Evolutionary conservation across 257 asterid species (phyloP).

Genomic region (Scutellaria minor): DNA sequence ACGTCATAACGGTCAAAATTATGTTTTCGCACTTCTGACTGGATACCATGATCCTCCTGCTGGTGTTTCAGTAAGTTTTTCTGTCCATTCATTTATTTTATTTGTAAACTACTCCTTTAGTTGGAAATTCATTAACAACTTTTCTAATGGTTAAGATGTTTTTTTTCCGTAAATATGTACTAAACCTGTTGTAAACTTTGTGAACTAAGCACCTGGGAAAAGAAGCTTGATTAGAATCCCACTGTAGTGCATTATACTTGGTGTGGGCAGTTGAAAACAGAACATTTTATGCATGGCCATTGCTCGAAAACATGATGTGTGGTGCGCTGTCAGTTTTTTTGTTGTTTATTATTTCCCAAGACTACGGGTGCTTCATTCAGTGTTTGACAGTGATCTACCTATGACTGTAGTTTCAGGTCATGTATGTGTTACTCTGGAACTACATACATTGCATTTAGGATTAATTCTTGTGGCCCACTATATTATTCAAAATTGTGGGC

Average conservation of each 20-base stretch:
- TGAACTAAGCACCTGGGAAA: background rate
- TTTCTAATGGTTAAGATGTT: background rate
- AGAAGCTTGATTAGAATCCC: constrained; percentile 11
- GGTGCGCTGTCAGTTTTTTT: constrained; percentile 1
- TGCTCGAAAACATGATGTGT: constrained; percentile 10
- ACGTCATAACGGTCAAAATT: constrained; percentile 84
- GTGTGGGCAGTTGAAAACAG: background rate
- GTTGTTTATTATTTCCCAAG: background rate
- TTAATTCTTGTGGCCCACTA: constrained; percentile 4
- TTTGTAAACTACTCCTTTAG: background rate
- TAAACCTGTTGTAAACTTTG: background rate
- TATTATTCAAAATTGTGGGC: constrained; percentile 2
- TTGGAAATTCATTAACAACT: background rate
- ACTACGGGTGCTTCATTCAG: background rate
- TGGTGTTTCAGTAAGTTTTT: constrained; percentile 68
- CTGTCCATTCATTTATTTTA: constrained; percentile 21
- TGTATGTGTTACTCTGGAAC: background rate
- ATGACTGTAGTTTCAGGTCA: constrained; percentile 3
- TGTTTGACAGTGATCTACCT: background rate
- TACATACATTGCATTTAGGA: background rate
- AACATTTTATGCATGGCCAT: background rate
- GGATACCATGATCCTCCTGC: constrained; percentile 89
- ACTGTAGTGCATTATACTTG: background rate
- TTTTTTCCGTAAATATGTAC: background rate
- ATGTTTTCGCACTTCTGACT: constrained; percentile 71